Evolutionary conservation across 2,329 filamentous ascomycete species (phyloP).

Genomic region (Pleomassaria siparia): DNA sequence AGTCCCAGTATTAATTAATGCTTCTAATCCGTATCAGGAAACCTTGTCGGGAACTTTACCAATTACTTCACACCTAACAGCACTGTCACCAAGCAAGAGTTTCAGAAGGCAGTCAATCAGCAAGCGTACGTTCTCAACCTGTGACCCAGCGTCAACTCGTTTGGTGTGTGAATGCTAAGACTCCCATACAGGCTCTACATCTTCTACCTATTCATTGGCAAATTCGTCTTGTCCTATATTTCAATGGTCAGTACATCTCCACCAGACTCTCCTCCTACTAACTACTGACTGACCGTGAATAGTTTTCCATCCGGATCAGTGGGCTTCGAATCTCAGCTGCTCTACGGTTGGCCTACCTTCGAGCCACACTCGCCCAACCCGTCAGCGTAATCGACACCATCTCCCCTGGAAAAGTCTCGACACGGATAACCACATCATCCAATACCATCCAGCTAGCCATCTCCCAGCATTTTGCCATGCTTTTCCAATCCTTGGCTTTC

Average conservation of each 20-base stretch:
- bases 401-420: constrained; percentile 53
- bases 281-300: constrained; percentile 1
- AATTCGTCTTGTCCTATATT: constrained; percentile 37
- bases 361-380: constrained; percentile 52
- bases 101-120: constrained; percentile 53
- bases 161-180: neutral
- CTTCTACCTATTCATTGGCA: constrained; percentile 39
- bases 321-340: constrained; percentile 55
- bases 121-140: constrained; percentile 42
- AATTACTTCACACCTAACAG: constrained; percentile 54
- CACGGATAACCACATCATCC: constrained; percentile 55
- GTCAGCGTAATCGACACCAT: constrained; percentile 54
- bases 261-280: neutral
- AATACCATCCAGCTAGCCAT: constrained; percentile 58
- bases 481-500: constrained; percentile 43
- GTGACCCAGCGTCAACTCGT: neutral
- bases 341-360: constrained; percentile 53
- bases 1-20: neutral
- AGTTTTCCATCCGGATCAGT: constrained; percentile 53
- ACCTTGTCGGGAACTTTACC: constrained; percentile 56
- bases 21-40: constrained; percentile 20
- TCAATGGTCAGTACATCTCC: constrained; percentile 27
- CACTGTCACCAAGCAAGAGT: constrained; percentile 49
- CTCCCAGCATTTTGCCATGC: constrained; percentile 55
- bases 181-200: constrained; percentile 27